Percentiles rank a stretch among this genome's conserved stretches.
phyloP scores from a whole-genome alignment of 139 green algal genomes.

The Auxenochlorella pyrenoidosa region DNA sequence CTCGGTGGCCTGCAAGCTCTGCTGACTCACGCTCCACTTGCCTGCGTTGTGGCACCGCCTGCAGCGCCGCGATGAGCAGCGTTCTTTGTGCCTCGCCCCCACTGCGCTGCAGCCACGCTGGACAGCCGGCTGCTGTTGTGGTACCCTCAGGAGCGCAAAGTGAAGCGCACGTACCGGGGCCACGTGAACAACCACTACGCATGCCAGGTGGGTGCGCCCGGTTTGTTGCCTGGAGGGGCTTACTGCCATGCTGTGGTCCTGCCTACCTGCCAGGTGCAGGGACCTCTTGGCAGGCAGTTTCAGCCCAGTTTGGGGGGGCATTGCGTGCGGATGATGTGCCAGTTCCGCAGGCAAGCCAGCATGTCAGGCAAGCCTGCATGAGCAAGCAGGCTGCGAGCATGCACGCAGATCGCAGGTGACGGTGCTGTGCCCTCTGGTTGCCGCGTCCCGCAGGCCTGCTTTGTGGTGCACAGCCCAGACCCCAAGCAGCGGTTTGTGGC shows the following conservation, averaged over 20 bases:
- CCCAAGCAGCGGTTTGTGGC: constrained; percentile 68
- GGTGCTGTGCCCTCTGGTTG: too few species aligned
- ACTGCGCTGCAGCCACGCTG: constrained; percentile 54
- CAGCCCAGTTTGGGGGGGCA: too few species aligned
- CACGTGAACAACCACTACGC: constrained; percentile 72
- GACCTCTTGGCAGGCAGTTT: too few species aligned
- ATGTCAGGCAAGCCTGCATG: neutral
- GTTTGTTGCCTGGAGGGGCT: too few species aligned
- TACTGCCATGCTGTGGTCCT: too few species aligned
- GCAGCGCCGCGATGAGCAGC: neutral
- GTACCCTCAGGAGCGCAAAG: constrained; percentile 68
- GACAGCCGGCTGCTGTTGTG: constrained; percentile 75
- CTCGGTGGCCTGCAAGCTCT: too few species aligned
- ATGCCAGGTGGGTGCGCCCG: constrained; percentile 17
- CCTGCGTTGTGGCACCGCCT: too few species aligned
- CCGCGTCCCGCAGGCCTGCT: constrained; percentile 39
- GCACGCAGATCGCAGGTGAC: too few species aligned
- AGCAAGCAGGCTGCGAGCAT: neutral
- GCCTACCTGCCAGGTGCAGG: too few species aligned
- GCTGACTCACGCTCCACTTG: neutral
- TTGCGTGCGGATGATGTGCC: too few species aligned
- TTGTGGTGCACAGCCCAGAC: constrained; percentile 40
- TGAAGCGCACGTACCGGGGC: constrained; percentile 51
- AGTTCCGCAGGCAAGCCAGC: too few species aligned
- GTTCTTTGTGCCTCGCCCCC: neutral